Base-by-base conservation (phyloP, 306 rosid species). In the Cicer cuneatum region DNA sequence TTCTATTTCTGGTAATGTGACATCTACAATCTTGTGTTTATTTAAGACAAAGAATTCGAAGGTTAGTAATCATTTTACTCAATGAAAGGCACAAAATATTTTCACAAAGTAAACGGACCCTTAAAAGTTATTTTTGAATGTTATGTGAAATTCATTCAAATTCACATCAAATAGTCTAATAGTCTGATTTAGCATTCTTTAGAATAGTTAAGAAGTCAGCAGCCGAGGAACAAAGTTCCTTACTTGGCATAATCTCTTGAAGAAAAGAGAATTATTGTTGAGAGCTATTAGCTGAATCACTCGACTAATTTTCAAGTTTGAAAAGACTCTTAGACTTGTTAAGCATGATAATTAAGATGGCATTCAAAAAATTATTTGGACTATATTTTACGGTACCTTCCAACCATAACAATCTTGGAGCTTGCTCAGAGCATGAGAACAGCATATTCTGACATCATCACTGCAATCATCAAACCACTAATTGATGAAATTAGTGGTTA, bases 391-490 rank as follows among this genome's bases (percentile, higher is more conserved):
- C 3, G 16, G 40, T 87, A 93, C 98, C 97, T 93, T 73, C 97
- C 97, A 91, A 58, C 96, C 92, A 77, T 81, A 79, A 54, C 74
- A 85, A 58, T 84, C 63, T 42, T 85, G 85, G 74, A 93, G 97
- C 63, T 84, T 88, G 38, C 71, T 79, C 63, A 93, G 51, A 41
- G 96, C 96, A 69, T 67, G 41, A 39, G 89, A 84, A 76, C 98
- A 91, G 63, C 96, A 89, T 66, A 11, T 62, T 86, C 78, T 86
- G 53, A 93, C 83, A 10, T 91, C 98, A 69, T 91, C 92, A 64
- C 91, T 88, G 81, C 94, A 85, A 86, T 93, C 97, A 69, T 93
- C 81, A 80, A 93, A 93, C 98, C 98, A 93, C 98, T 93, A 89
- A 87, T 90, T 69, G 85, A 73, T 16, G 79, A 64, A 87, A 87